Evolutionary conservation across 2,329 filamentous ascomycete species (phyloP).

Genomic region (Elsinoe ampelina): DNA sequence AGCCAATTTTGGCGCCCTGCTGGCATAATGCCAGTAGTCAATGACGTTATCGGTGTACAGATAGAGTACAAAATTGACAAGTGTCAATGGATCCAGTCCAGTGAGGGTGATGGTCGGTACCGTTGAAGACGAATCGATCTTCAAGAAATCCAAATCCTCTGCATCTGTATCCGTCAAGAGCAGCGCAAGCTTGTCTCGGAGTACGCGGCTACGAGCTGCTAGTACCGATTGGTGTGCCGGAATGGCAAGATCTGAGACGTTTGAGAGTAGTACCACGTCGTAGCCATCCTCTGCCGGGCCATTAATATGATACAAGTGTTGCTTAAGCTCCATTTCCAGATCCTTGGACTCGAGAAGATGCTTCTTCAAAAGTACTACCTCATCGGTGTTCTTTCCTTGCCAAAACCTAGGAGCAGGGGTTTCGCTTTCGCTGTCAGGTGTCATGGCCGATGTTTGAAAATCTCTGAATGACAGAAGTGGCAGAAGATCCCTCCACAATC

Average conservation of each 20-base stretch:
- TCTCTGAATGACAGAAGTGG: conserved; percentile 59
- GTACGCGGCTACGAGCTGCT: conserved; percentile 58
- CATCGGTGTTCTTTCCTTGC: conserved; percentile 36
- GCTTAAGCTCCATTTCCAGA: conserved; percentile 42
- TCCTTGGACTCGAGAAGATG: conserved; percentile 56
- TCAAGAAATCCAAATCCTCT: conserved; percentile 35
- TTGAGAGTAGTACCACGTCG: conserved; percentile 42
- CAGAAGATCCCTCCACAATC: conserved; percentile 64
- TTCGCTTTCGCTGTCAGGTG: conserved; percentile 35
- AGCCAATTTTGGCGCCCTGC: conserved; percentile 54
- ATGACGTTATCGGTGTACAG: conserved; percentile 71
- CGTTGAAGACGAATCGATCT: conserved; percentile 34
- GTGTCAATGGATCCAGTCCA: conserved; percentile 63
- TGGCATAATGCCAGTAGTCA: conserved; percentile 78
- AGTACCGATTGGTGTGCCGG: conserved; percentile 79
- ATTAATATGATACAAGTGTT: conserved; percentile 13
- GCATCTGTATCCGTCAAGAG: conserved; percentile 44
- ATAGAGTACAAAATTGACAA: conserved; percentile 73
- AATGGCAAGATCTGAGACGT: conserved; percentile 58
- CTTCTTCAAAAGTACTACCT: conserved; percentile 44
- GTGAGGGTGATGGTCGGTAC: conserved; percentile 59
- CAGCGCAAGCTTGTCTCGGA: conserved; percentile 50
- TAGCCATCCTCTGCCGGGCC: conserved; percentile 30
- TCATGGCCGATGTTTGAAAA: conserved; percentile 37
- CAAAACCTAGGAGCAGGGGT: conserved; percentile 40